phyloP scores from a whole-genome alignment of 352 stramenopile species.

The Ophiocytium majus region DNA sequence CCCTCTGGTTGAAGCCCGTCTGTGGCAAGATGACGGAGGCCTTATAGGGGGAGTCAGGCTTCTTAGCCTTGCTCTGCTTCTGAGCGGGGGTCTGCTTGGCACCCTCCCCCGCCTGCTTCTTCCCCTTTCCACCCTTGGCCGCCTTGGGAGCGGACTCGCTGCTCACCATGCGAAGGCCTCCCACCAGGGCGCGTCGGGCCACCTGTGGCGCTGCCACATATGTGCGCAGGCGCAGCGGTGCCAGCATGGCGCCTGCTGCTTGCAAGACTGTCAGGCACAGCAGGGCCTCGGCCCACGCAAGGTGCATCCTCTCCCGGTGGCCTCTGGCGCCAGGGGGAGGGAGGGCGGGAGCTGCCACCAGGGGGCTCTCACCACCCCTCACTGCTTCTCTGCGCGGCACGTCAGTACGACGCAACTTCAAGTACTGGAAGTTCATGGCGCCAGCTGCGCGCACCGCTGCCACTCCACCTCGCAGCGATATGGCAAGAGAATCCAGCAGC shows the following conservation, averaged over 20 bases:
- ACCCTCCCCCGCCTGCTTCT: conserved; percentile 23
- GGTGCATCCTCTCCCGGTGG: no score
- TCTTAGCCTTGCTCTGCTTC: conserved; percentile 47
- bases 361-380: no score
- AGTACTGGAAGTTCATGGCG: no score
- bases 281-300: not conserved
- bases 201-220: not conserved
- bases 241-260: not conserved
- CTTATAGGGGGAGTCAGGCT: conserved; percentile 68
- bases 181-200: no score
- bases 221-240: not conserved
- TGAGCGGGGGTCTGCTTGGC: conserved; percentile 14
- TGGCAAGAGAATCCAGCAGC: no score
- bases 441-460: no score
- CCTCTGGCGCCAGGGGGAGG: no score
- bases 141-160: not conserved
- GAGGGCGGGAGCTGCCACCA: no score
- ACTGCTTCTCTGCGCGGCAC: no score
- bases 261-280: not conserved
- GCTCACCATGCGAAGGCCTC: no score
- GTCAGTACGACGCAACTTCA: no score
- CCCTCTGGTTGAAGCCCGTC: conserved; percentile 92
- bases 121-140: not conserved
- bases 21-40: conserved; percentile 90
- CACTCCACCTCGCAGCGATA: no score